These are phyloP conservation scores for Didymosphaeria variabile DNA, from an alignment of 2,329 filamentous ascomycete species.

Conservation along the genomic window DNA sequence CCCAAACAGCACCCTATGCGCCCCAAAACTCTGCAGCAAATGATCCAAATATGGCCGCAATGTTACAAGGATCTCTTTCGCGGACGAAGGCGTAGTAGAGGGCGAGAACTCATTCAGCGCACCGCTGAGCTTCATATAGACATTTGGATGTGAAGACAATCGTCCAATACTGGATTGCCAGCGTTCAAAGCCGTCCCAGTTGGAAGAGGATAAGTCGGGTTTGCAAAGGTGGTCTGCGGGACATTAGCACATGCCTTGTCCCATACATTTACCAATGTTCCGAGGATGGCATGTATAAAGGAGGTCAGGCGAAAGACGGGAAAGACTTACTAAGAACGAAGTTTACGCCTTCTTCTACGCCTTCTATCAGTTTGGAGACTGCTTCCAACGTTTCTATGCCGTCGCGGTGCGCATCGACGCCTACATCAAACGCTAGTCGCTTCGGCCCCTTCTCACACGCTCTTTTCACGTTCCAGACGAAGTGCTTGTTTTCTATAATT, in stretches of 20 bases:
- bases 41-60: slow-evolving; percentile 76
- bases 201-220: slow-evolving; percentile 72
- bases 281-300: background rate
- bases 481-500: slow-evolving; percentile 46
- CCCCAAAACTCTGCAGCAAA: slow-evolving; percentile 76
- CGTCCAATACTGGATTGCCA: slow-evolving; percentile 76
- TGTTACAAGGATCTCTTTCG: slow-evolving; percentile 68
- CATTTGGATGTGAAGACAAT: slow-evolving; percentile 69
- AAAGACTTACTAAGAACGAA: slow-evolving; percentile 74
- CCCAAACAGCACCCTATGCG: slow-evolving; percentile 82
- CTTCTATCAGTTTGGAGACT: slow-evolving; percentile 47
- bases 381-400: slow-evolving; percentile 68
- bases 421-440: slow-evolving; percentile 77
- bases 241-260: background rate
- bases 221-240: slow-evolving; percentile 85
- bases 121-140: slow-evolving; percentile 94
- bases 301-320: background rate
- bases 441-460: slow-evolving; percentile 65
- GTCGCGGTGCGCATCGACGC: slow-evolving; percentile 80
- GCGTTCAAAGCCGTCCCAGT: slow-evolving; percentile 43
- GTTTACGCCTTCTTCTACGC: slow-evolving; percentile 67
- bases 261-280: background rate
- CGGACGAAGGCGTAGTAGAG: slow-evolving; percentile 34
- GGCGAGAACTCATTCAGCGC: slow-evolving; percentile 79
- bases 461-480: slow-evolving; percentile 63